Base-by-base conservation (phyloP, 1,139 yeast genomes). In the Hemisphaericaspora xylanilytica region DNA sequence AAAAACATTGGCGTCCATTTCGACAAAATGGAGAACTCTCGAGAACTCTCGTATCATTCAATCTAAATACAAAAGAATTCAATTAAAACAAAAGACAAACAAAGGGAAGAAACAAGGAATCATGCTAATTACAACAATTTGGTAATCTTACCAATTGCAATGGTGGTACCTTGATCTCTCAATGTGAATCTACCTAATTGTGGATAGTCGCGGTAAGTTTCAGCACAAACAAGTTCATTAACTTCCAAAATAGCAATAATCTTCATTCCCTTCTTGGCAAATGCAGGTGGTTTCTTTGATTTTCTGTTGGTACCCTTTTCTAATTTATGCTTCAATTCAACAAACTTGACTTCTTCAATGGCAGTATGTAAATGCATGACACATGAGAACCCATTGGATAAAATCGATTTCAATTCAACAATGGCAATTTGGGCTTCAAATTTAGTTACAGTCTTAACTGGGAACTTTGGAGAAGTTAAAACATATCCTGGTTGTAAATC, bases 331-430 rank as follows among this genome's bases (percentile, higher is more conserved):
- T 90, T 75, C 63, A 92, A 78, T 58, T 83, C 82, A 38, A 83
- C 75, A 59, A 92, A 80, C 32, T 77, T 76, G 40, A 92, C 96
- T 67, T 92, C 98, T 67, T 92, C 97, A 56, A 92, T 88, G 40
- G 98, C 97, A 36, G 98, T 88, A 72, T 94, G 98, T 56, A 92
- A 84, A 60, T 92, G 98, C 97, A 92, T 90, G 44, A 92, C 97
- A 78, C 98, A 92, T 10, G 96, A 81, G 71, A 83, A 92, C 46
- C 99, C 99, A 39, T 94, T 82, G 9, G 98, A 87, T 59, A 92
- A 75, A 58, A 92, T 90, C 14, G 96, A 85, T 68, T 85, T 88
- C 62, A 92, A 80, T 67, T 92, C 99, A 45, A 94, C 96, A 67
- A 92, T 87, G 43, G 97, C 97, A 50, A 92, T 80, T 67, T 92